Percentiles rank a stretch among this genome's conserved stretches.
Evolutionary conservation across 257 asterid genomes (phyloP).

Genomic region (Apocynum venetum): DNA sequence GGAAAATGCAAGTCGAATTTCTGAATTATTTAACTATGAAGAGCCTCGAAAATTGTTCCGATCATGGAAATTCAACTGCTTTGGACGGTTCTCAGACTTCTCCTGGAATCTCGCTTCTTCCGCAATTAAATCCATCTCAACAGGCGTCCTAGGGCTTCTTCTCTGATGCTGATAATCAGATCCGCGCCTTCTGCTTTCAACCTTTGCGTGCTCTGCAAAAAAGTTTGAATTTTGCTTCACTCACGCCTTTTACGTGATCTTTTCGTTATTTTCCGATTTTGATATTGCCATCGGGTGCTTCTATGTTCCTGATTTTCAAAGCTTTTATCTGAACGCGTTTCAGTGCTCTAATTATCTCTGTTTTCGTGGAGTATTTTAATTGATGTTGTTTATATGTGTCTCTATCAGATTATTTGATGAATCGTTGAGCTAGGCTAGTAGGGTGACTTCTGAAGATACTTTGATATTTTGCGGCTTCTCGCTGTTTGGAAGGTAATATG

Average conservation of each 20-base stretch:
- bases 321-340: background rate
- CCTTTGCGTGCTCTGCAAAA: conserved; percentile 34
- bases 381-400: background rate
- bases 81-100: conserved; percentile 15
- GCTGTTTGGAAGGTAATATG: conserved; percentile 4
- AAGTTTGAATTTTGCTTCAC: conserved; percentile 15
- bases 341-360: background rate
- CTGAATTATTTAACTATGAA: conserved; percentile 11
- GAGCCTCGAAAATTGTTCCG: conserved; percentile 27
- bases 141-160: background rate
- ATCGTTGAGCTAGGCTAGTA: background rate
- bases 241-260: conserved; percentile 23
- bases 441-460: background rate
- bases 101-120: conserved; percentile 33
- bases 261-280: conserved; percentile 4
- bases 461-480: background rate
- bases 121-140: background rate
- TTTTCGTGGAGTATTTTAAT: background rate
- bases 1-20: background rate
- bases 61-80: conserved; percentile 17
- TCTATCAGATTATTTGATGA: background rate
- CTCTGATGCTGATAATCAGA: background rate
- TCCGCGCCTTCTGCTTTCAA: conserved; percentile 19
- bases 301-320: background rate
- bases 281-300: background rate